phyloP scores from a whole-genome alignment of 805 yeast genomes.

The Clavispora asparagi region DNA sequence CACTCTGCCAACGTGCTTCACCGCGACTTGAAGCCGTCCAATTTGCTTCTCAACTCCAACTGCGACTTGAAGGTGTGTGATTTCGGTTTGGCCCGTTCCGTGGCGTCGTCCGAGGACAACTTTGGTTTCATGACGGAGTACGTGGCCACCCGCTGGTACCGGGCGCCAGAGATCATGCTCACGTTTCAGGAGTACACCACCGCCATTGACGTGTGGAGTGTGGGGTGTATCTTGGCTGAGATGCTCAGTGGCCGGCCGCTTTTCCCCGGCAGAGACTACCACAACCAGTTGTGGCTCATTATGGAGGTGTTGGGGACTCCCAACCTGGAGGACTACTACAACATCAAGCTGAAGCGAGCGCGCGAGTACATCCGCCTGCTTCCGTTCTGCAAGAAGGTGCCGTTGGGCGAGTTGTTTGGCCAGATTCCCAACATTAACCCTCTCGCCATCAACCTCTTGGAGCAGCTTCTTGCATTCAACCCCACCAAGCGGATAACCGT shows the following conservation, averaged over 20 bases:
- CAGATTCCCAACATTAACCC: constrained; percentile 29
- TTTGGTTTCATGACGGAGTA: constrained; percentile 90
- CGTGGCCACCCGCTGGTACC: constrained; percentile 96
- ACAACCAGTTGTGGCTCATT: constrained; percentile 81
- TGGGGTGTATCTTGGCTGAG: constrained; percentile 93
- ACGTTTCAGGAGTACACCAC: constrained; percentile 90
- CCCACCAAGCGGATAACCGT: constrained; percentile 72
- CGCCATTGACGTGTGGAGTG: constrained; percentile 96
- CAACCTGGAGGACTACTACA: constrained; percentile 65
- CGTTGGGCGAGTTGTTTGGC: constrained; percentile 12
- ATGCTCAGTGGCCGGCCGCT: constrained; percentile 80
- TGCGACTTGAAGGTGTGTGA: constrained; percentile 94
- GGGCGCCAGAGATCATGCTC: constrained; percentile 97
- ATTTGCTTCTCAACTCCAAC: constrained; percentile 78
- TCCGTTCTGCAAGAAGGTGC: constrained; percentile 59
- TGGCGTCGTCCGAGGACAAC: constrained; percentile 59
- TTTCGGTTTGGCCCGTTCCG: constrained; percentile 80
- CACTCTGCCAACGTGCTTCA: constrained; percentile 94
- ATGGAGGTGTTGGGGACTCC: constrained; percentile 89
- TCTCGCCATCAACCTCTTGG: constrained; percentile 54
- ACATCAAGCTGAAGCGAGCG: constrained; percentile 76
- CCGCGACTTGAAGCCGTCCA: constrained; percentile 88
- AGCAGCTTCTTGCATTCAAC: constrained; percentile 62
- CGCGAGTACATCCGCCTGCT: constrained; percentile 80
- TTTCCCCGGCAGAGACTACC: constrained; percentile 93